Evolutionary conservation across 805 yeast genomes (phyloP).

Genomic region (Candida coquimbonensis): DNA sequence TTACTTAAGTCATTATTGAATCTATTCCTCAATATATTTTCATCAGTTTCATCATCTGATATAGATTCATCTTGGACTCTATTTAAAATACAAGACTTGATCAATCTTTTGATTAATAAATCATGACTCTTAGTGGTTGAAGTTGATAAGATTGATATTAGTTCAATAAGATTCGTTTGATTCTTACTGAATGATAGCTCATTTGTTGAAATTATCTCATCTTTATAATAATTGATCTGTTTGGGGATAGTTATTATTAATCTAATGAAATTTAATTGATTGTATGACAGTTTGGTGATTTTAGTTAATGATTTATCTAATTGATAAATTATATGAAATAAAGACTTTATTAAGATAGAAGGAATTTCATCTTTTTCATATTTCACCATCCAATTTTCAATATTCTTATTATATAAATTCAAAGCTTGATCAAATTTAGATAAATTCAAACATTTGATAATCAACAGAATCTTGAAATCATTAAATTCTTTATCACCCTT

Average conservation of each 20-base stretch:
- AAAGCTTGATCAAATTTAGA: neutral
- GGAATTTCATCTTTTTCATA: neutral
- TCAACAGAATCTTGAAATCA: conserved; percentile 3
- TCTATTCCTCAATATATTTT: conserved; percentile 2
- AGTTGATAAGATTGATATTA: neutral
- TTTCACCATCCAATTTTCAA: conserved; percentile 1
- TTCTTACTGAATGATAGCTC: conserved; percentile 1
- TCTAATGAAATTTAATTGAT: neutral
- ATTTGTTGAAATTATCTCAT: neutral
- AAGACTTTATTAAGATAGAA: conserved; percentile 5
- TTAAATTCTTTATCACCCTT: neutral
- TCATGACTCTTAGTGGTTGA: too few species aligned
- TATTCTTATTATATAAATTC: conserved; percentile 2
- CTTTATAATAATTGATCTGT: neutral
- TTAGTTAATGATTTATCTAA: conserved; percentile 2
- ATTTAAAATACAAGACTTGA: conserved; percentile 5
- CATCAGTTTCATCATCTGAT: neutral
- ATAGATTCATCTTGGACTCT: neutral
- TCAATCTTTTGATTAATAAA: neutral
- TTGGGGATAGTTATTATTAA: conserved; percentile 4
- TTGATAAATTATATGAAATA: conserved; percentile 6
- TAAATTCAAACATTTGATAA: conserved; percentile 4
- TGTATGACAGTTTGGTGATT: neutral
- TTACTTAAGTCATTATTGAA: conserved; percentile 5
- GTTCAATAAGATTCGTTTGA: neutral